A percentile compares a stretch with the other conserved stretches of the same genome.
Evolutionary conservation across 148 eudicot species (phyloP).

Genomic region (Rhododendron griersonianum): DNA sequence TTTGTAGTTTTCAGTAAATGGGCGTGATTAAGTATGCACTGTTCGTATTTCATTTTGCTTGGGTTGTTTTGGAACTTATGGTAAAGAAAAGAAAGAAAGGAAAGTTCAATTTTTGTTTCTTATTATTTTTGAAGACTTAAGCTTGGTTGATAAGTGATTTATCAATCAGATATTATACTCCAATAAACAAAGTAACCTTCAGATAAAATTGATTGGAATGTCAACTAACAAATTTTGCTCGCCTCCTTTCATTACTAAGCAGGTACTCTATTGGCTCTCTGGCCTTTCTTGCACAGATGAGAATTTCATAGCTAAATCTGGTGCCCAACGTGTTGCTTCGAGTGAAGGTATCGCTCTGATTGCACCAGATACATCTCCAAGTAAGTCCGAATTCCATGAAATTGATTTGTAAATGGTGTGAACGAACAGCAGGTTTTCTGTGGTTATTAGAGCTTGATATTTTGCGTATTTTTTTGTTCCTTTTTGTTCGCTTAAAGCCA

Average conservation of each 20-base stretch:
- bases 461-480: background rate
- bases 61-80: background rate
- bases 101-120: too few species aligned
- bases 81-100: too few species aligned
- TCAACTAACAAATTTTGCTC: background rate
- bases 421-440: background rate
- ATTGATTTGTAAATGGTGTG: background rate
- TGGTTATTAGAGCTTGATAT: background rate
- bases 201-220: background rate
- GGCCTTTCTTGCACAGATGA: constrained; percentile 93
- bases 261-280: constrained; percentile 98
- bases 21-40: too few species aligned
- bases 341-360: constrained; percentile 78
- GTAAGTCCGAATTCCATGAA: constrained; percentile 28
- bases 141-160: background rate
- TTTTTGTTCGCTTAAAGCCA: background rate
- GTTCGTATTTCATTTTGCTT: too few species aligned
- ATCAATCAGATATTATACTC: background rate
- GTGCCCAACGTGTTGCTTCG: constrained; percentile 94
- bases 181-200: background rate
- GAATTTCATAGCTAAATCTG: constrained; percentile 87
- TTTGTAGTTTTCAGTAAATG: background rate
- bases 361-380: constrained; percentile 94
- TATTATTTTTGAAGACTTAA: background rate
- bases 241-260: background rate